phyloP scores from a whole-genome alignment of 108 stramenopile genomes.

The Skeletonema grethae region DNA sequence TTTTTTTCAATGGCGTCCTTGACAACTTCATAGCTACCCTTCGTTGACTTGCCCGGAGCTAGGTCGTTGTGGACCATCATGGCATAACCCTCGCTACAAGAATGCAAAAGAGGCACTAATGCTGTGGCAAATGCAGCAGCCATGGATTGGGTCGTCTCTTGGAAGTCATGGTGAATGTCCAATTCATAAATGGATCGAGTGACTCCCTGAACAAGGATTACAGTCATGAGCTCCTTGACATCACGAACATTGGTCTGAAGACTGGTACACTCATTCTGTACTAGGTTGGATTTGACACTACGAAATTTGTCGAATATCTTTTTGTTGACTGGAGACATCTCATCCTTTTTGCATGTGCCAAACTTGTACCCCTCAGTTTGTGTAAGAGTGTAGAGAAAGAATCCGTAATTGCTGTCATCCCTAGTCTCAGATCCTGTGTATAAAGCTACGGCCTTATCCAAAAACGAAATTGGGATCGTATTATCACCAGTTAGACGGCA shows the following conservation, averaged over 20 bases:
- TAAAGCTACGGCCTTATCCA: constrained; percentile 25
- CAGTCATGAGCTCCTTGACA: constrained; percentile 18
- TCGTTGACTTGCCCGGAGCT: constrained; percentile 6
- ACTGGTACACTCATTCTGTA: background rate
- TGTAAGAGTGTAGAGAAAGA: constrained; percentile 14
- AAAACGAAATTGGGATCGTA: background rate
- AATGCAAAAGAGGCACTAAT: constrained; percentile 10
- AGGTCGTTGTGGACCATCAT: constrained; percentile 21
- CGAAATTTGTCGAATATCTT: constrained; percentile 9
- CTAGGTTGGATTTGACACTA: background rate
- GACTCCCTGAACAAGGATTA: constrained; percentile 19
- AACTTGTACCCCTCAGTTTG: constrained; percentile 17
- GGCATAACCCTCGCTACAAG: constrained; percentile 16
- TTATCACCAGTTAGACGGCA: constrained; percentile 11
- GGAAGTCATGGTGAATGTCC: constrained; percentile 24
- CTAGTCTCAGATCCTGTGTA: constrained; percentile 22
- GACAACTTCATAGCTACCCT: constrained; percentile 26
- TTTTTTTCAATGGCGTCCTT: constrained; percentile 17
- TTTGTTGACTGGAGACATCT: constrained; percentile 14
- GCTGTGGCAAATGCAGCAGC: constrained; percentile 14
- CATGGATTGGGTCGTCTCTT: constrained; percentile 23
- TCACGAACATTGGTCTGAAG: background rate
- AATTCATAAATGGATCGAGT: constrained; percentile 8
- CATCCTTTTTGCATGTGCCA: constrained; percentile 14
- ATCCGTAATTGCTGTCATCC: constrained; percentile 3